Base-by-base conservation (phyloP, 768 basidiomycete species). In the Ephemerocybe angulata region DNA sequence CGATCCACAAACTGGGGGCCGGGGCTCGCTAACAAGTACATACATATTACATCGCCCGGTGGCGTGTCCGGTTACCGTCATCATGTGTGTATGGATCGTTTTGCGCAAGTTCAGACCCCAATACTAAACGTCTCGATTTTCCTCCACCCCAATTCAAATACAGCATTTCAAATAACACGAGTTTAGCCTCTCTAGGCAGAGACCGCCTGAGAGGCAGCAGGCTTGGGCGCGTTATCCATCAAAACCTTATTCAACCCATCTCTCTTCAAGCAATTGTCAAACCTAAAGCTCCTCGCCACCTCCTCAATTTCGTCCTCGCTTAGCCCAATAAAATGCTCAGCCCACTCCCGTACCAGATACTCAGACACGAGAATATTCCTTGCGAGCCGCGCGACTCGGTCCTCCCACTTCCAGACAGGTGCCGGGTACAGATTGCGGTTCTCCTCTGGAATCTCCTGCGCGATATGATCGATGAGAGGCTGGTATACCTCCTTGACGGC, bases 261-360 rank as follows among this genome's bases (percentile, higher is more conserved):
- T 43, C 90, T 72, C 69, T 84, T 82, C 65, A 80, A 62, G 69
- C 90, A 93, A 50, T 83, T 76, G 47, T 82, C 83, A 60, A 84
- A 87, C 65, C 74, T 75, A 74, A 93, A 91, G 67, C 87, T 87
- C 60, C 76, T 73, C n/a, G 90, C 89, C 47, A 93, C 76, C 58
- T 72, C 79, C 60, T 93, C 89, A 40, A 93, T 65, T 71, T 90
- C 82, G 48, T 66, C 74, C 61, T 79, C 71, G 30, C 68, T 77
- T 74, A 79, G 81, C 0, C 84, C 83, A 13, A 73, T 61, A 64
- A 88, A 86, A 64, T 85, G 82, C 42, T 84, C 82, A 21, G 86
- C 86, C 85, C 86, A 89, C 65, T 87, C 87, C 67, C 75, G 76
- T 40, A 87, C 77, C 54, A 90, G 72, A 67, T 81, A 89, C 68